Evolutionary conservation across 495 filamentous ascomycete species (phyloP).

Genomic region (Lepidopterella palustris): DNA sequence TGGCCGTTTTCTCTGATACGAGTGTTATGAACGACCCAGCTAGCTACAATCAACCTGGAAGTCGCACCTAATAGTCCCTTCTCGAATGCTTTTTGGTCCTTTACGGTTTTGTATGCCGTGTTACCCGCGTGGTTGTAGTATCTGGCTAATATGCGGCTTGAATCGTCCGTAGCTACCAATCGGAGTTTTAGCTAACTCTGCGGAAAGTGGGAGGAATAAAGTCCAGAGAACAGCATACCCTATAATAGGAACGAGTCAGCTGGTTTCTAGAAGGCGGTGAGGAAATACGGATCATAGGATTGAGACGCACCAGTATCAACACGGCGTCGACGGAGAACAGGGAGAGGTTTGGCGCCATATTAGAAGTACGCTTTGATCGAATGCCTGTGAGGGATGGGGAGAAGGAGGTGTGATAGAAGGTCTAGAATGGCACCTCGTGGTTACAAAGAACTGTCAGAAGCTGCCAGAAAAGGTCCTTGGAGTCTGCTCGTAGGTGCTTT

Average conservation of each 20-base stretch:
- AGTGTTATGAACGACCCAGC: not conserved
- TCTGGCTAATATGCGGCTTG: conserved; percentile 85
- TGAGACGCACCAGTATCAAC: too few species aligned
- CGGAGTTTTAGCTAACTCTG: too few species aligned
- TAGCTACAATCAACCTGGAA: not conserved
- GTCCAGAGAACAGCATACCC: not conserved
- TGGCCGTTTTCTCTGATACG: conserved; percentile 78
- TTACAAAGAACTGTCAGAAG: conserved; percentile 2
- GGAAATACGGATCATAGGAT: too few species aligned
- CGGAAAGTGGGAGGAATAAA: conserved; percentile 33
- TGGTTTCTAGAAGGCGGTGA: too few species aligned
- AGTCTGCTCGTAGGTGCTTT: not conserved
- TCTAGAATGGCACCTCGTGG: too few species aligned
- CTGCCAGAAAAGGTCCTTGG: not conserved
- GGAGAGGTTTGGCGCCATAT: conserved; percentile 59
- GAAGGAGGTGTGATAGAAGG: too few species aligned
- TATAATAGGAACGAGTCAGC: not conserved
- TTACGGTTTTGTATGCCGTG: conserved; percentile 82
- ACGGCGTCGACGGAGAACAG: conserved; percentile 91
- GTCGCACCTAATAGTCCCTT: conserved; percentile 79
- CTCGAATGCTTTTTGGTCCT: conserved; percentile 91
- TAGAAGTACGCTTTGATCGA: conserved; percentile 19
- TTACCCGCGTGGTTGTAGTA: conserved; percentile 72
- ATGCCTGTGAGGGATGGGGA: too few species aligned
- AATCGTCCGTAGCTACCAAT: conserved; percentile 68